Evolutionary conservation across 1,139 yeast genomes (phyloP).

Genomic region (Yamadazyma pseudoaaseri): DNA sequence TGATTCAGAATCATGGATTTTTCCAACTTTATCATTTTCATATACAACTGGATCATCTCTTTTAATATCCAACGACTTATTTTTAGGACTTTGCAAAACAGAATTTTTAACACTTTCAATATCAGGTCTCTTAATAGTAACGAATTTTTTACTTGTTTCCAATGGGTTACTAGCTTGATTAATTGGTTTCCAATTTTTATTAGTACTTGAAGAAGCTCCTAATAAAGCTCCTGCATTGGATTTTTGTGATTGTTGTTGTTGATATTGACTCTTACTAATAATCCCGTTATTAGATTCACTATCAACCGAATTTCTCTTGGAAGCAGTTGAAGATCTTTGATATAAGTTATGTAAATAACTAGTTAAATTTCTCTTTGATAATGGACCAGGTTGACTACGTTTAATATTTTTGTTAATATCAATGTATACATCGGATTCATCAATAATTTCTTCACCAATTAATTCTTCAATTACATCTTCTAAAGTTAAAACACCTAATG

Average conservation of each 20-base stretch:
- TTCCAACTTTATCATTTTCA: constrained; percentile 27
- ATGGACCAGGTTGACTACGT: constrained; percentile 81
- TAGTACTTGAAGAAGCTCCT: constrained; percentile 11
- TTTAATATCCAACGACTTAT: constrained; percentile 4
- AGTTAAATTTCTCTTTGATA: constrained; percentile 69
- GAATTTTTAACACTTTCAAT: constrained; percentile 21
- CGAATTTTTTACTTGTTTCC: constrained; percentile 66
- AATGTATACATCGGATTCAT: constrained; percentile 92
- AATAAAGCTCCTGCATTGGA: constrained; percentile 8
- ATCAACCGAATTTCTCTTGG: constrained; percentile 43
- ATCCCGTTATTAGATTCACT: constrained; percentile 4
- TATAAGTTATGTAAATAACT: constrained; percentile 64
- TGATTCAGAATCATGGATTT: constrained; percentile 49
- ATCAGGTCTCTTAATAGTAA: constrained; percentile 62
- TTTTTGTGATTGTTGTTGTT: neutral
- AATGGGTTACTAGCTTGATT: constrained; percentile 85
- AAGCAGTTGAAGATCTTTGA: constrained; percentile 31
- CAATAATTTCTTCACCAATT: constrained; percentile 97
- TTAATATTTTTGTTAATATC: constrained; percentile 88
- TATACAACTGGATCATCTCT: constrained; percentile 2
- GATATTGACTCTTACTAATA: constrained; percentile 3
- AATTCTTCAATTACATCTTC: constrained; percentile 97
- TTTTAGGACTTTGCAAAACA: constrained; percentile 24
- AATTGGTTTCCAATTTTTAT: constrained; percentile 47
- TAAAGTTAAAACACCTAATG: constrained; percentile 85